Evolutionary conservation across 2,329 filamentous ascomycete genomes (phyloP).

Genomic region (Calonectria pteridis): DNA sequence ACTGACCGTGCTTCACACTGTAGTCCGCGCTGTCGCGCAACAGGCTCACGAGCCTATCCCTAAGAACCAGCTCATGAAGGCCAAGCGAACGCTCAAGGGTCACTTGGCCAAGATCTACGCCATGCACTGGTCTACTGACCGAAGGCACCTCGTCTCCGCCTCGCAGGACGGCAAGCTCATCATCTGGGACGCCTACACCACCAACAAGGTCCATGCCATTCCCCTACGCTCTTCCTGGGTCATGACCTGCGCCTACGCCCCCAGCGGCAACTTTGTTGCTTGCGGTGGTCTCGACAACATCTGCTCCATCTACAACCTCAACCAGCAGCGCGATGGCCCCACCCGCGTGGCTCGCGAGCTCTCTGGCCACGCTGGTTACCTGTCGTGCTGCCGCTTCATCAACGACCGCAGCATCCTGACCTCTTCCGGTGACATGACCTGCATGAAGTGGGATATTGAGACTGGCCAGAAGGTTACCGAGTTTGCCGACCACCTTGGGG

Average conservation of each 20-base stretch:
- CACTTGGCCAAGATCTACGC: constrained; percentile 99
- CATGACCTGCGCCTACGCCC: constrained; percentile 99
- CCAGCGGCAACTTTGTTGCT: constrained; percentile 97
- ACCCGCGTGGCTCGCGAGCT: constrained; percentile 96
- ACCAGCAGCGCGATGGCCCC: constrained; percentile 92
- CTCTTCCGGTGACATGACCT: constrained; percentile 99
- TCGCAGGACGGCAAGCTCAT: constrained; percentile 99
- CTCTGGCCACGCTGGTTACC: constrained; percentile 95
- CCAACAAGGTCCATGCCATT: constrained; percentile 99
- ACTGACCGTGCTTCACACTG: constrained; percentile 40
- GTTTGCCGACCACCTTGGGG: constrained; percentile 97
- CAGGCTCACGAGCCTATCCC: constrained; percentile 93
- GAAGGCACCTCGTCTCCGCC: constrained; percentile 95
- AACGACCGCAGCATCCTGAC: constrained; percentile 98
- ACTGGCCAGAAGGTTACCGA: constrained; percentile 97
- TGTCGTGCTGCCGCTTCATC: constrained; percentile 98
- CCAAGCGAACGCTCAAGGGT: constrained; percentile 95
- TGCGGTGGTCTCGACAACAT: constrained; percentile 99
- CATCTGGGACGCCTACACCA: constrained; percentile 99
- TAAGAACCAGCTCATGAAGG: constrained; percentile 94
- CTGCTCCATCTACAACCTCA: constrained; percentile 99
- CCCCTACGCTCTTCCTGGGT: constrained; percentile 98
- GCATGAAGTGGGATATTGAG: constrained; percentile 99
- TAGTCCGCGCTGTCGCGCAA: constrained; percentile 93
- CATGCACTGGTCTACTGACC: constrained; percentile 99